phyloP scores from a whole-genome alignment of 805 yeast genomes.

The Spathaspora hagerdaliae region DNA sequence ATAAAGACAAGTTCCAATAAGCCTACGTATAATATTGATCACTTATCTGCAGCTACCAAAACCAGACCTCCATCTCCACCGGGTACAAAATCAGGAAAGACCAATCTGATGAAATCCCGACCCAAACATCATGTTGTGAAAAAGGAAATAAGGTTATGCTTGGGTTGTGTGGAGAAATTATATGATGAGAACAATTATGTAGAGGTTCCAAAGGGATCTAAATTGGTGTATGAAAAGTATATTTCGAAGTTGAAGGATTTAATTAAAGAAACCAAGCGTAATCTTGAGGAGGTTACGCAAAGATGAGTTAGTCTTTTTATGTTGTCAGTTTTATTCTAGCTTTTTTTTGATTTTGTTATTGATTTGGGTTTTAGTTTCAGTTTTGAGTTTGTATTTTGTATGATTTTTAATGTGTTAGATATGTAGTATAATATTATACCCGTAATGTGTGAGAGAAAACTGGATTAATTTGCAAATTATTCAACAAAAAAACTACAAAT shows the following conservation, averaged over 20 bases:
- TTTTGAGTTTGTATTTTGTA: too few species aligned
- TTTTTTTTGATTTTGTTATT: too few species aligned
- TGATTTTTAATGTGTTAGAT: too few species aligned
- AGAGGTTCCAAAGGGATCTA: neutral
- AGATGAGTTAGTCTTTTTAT: neutral
- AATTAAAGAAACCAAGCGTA: constrained; percentile 14
- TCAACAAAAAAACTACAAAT: too few species aligned
- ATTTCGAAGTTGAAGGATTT: constrained; percentile 20
- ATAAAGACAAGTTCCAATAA: neutral
- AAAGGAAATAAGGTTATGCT: constrained; percentile 1
- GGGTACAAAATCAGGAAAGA: neutral
- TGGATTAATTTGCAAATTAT: too few species aligned
- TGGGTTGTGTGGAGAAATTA: neutral
- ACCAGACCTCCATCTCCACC: neutral
- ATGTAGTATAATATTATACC: too few species aligned
- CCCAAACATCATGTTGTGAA: constrained; percentile 3
- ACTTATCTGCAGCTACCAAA: neutral
- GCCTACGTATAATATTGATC: neutral
- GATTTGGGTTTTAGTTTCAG: too few species aligned
- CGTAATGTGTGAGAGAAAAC: too few species aligned
- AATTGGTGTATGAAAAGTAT: constrained; percentile 9
- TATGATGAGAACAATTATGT: neutral
- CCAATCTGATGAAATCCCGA: constrained; percentile 6
- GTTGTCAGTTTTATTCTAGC: neutral
- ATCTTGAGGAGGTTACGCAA: constrained; percentile 4